Evolutionary conservation across 306 rosid genomes (phyloP).

Genomic region (Gastrolobium bilobum): DNA sequence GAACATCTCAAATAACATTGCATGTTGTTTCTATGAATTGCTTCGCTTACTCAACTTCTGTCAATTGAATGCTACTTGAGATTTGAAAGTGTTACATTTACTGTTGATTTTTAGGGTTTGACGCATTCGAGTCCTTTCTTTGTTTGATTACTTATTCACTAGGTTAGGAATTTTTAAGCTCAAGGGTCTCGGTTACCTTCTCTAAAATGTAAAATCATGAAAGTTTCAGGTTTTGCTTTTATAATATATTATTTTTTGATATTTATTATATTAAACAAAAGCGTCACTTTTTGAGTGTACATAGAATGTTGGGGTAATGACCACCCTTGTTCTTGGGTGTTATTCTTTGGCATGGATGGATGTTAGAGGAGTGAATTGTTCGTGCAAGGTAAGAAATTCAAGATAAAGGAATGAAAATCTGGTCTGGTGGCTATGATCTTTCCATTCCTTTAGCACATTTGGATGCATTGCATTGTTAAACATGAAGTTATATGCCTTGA

Average conservation of each 20-base stretch:
- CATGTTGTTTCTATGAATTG: slow-evolving; percentile 21
- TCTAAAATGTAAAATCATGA: not conserved
- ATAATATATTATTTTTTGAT: not conserved
- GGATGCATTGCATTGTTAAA: slow-evolving; percentile 39
- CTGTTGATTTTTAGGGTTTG: slow-evolving; percentile 23
- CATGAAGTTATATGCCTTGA: slow-evolving; percentile 30
- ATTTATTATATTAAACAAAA: not conserved
- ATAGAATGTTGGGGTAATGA: not conserved
- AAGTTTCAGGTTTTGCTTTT: not conserved
- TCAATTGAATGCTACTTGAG: slow-evolving; percentile 19
- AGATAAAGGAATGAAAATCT: slow-evolving; percentile 11
- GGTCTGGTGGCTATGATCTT: slow-evolving; percentile 9
- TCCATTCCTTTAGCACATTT: slow-evolving; percentile 32
- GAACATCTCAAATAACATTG: slow-evolving; percentile 39
- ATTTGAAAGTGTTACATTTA: slow-evolving; percentile 34
- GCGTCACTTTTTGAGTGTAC: not conserved
- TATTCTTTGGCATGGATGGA: slow-evolving; percentile 1
- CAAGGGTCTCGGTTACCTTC: slow-evolving; percentile 2
- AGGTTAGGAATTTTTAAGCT: not conserved
- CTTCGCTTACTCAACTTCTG: slow-evolving; percentile 28
- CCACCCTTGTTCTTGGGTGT: slow-evolving; percentile 12
- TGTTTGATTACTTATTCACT: slow-evolving; percentile 26
- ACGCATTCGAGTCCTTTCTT: slow-evolving; percentile 31
- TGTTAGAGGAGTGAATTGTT: not conserved
- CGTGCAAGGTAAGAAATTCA: not conserved